These are phyloP conservation scores for Phytopythium helicoides DNA, from an alignment of 352 stramenopile genomes.

Conservation along the genomic window DNA sequence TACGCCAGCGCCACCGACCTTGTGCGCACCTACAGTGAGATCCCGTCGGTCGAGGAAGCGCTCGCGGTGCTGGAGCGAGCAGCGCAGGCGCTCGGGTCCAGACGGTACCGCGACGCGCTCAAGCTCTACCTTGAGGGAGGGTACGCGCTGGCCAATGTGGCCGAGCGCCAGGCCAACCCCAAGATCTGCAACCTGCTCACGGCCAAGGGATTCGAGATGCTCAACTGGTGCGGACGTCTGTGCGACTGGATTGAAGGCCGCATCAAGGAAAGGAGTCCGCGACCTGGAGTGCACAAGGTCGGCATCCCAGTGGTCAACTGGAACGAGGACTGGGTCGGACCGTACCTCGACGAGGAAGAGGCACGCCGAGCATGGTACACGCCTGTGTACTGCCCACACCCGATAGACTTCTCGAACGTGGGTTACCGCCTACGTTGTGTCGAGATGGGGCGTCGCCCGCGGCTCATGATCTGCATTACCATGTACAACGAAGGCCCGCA, in stretches of 20 bases:
- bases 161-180: conserved; percentile 69
- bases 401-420: conserved; percentile 72
- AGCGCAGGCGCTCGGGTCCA: conserved; percentile 43
- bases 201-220: conserved; percentile 82
- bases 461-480: conserved; percentile 85
- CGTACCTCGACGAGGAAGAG: conserved; percentile 73
- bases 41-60: conserved; percentile 78
- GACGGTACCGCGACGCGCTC: conserved; percentile 74
- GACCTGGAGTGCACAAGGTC: conserved; percentile 77
- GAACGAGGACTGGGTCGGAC: conserved; percentile 77
- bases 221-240: conserved; percentile 81
- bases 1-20: conserved; percentile 73
- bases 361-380: conserved; percentile 79
- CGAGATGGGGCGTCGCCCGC: conserved; percentile 61
- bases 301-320: conserved; percentile 62
- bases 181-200: conserved; percentile 87
- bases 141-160: conserved; percentile 82
- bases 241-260: conserved; percentile 86
- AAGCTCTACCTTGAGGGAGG: conserved; percentile 83
- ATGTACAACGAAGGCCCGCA: conserved; percentile 82
- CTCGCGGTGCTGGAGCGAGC: conserved; percentile 73
- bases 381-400: conserved; percentile 65
- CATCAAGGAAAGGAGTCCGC: conserved; percentile 68
- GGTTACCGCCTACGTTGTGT: conserved; percentile 79
- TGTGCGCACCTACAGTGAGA: conserved; percentile 71